Percentiles rank a stretch among this genome's conserved stretches.
phyloP scores from a whole-genome alignment of 306 rosid genomes.

The Malus sylvestris region DNA sequence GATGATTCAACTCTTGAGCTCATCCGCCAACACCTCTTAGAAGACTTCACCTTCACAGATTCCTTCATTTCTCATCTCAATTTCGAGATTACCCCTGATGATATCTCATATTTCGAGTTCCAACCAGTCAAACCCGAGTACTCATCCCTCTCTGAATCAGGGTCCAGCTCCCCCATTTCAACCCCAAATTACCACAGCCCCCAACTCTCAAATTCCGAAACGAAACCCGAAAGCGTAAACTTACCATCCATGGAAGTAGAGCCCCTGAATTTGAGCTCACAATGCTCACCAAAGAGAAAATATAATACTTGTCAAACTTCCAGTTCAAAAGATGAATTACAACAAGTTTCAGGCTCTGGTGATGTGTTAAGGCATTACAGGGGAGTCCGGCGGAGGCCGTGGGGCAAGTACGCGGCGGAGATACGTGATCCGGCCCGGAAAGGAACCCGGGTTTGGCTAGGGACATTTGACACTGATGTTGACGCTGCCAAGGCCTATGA shows the following conservation, averaged over 20 bases:
- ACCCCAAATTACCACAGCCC: conserved; percentile 11
- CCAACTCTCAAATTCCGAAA: conserved; percentile 1
- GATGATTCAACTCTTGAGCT: conserved; percentile 28
- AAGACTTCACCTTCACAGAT: conserved; percentile 26
- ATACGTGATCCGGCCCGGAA: conserved; percentile 64
- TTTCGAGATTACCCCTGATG: neutral
- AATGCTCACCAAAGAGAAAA: neutral
- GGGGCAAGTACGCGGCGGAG: conserved; percentile 89
- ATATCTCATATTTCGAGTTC: neutral
- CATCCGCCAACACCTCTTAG: conserved; percentile 34
- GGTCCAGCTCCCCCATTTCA: conserved; percentile 25
- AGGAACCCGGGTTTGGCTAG: conserved; percentile 77
- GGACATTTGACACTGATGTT: conserved; percentile 59
- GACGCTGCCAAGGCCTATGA: conserved; percentile 85
- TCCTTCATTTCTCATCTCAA: neutral
- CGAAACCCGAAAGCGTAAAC: conserved; percentile 15
- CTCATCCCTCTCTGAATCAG: conserved; percentile 29
- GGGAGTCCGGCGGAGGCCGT: conserved; percentile 74
- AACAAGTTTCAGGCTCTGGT: neutral
- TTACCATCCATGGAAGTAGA: neutral
- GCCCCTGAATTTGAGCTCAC: neutral
- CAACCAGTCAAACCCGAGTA: conserved; percentile 46
- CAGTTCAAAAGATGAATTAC: neutral
- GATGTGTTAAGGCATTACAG: conserved; percentile 38
- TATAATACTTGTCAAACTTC: neutral